Evolutionary conservation across 1,284 basidiomycete genomes (phyloP).

Genomic region (Schizopora paradoxa): DNA sequence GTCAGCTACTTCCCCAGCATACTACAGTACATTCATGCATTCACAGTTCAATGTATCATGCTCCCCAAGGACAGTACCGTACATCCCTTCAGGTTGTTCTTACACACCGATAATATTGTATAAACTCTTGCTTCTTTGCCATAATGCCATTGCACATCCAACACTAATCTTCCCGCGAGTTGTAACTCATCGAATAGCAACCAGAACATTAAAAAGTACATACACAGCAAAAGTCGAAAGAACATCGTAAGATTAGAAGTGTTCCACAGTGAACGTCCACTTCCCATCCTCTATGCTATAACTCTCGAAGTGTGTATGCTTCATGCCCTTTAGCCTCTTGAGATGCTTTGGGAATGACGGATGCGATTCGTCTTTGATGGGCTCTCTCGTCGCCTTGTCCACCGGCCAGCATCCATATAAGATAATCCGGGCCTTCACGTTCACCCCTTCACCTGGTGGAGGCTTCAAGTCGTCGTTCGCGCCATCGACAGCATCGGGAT

Average conservation of each 20-base stretch:
- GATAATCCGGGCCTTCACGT: constrained; percentile 79
- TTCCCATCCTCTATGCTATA: constrained; percentile 79
- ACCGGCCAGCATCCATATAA: constrained; percentile 84
- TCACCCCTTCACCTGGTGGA: constrained; percentile 79
- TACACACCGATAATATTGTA: too few relatives aligned
- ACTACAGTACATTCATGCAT: too few relatives aligned
- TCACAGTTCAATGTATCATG: too few relatives aligned
- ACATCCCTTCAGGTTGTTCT: too few relatives aligned
- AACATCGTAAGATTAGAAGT: constrained; percentile 54
- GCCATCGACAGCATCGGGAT: constrained; percentile 79
- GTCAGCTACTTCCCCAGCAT: too few relatives aligned
- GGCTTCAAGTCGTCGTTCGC: constrained; percentile 71
- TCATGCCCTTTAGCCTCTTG: constrained; percentile 81
- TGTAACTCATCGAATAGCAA: constrained; percentile 1
- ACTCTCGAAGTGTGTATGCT: constrained; percentile 79
- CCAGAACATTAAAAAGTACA: not conserved
- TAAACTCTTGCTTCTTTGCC: too few relatives aligned
- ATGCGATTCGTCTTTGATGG: constrained; percentile 80
- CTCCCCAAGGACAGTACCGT: too few relatives aligned
- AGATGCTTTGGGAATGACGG: constrained; percentile 73
- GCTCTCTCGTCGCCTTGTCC: constrained; percentile 89
- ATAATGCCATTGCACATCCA: too few relatives aligned
- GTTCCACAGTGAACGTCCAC: constrained; percentile 93
- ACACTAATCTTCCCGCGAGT: too few relatives aligned
- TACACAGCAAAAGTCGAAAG: not conserved